Base-by-base conservation (phyloP, 148 eudicot species). In the Vaccinium corymbosum region DNA sequence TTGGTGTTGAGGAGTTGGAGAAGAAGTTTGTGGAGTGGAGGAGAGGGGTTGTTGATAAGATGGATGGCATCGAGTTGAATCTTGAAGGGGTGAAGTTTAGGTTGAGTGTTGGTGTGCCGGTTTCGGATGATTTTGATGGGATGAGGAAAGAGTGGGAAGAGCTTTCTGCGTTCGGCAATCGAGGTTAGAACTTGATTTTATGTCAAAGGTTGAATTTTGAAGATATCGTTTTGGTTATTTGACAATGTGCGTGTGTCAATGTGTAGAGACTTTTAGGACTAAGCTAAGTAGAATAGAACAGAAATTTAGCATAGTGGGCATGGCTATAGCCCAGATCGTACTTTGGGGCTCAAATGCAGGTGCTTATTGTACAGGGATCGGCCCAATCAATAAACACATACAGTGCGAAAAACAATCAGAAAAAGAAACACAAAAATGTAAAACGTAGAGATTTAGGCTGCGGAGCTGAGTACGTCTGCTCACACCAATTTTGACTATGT, bases 121-220 rank as follows among this genome's bases (percentile, higher is more conserved):
- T 51, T 10, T 64, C 87, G 6, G 98, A 95, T 86, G 94, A 95
- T 89, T 93, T 91, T 32, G 89, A 91, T 64, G 84, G 80, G 81
- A 87, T 91, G 94, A 92, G 76, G 83, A 93, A 90, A 46, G 93
- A 91, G 20, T 95, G 93, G 97, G 93, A 93, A 85, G 98, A 93
- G 83, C 74, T 83, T 27, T 82, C 81, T 15, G 98, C 94, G 1
- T 93, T 94, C 73, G 93, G 92, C 3, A 66, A 80, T 62, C 87
- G 92, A 93, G 95, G 98, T 93, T 78, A 29, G 92, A 81, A 1
- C 20, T 61, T 29, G 6, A 38, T 55, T 27, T 1, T 12, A 0
- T 49, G 46, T n/a, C 27, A 0, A 25, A 3, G 82, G 3, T 1
- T 76, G 50, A 12, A 14, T 53, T 53, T 11, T 53, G 16, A 53